Base-by-base conservation (phyloP, 306 rosid species). In the Ziziphus jujuba region DNA sequence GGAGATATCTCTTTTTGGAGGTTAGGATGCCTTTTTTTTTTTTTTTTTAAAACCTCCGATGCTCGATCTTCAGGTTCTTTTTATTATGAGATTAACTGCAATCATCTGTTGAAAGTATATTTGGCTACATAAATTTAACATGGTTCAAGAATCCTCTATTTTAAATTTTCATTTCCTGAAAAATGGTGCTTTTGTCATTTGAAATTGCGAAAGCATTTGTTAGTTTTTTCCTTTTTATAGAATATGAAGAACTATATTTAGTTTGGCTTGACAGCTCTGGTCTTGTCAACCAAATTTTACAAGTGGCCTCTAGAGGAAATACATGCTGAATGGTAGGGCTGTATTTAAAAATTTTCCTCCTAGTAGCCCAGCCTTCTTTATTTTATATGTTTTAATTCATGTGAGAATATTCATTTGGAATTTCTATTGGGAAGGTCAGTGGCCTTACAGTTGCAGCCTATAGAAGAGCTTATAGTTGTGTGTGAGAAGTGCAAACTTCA, bases 1-100 rank as follows among this genome's bases (percentile, higher is more conserved):
- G 79, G 99, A 91, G 77, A 68, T 31, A 16, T 86, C 99, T 72
- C 87, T 85, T 54, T 87, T 87, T 77, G 88, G 88, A 88, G 99
- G 99, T 95, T 61, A 79, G 97, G 65, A 68, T 78, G 67, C 72
- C 58, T 40, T 40, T 81, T 61, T 50, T 28, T 28, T 28, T n/a
- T n/a, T n/a, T n/a, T n/a, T n/a, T n/a, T n/a, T n/a, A n/a, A n/a
- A n/a, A 61, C 54, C 63, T 63, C 74, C 43, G 51, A 47, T 56
- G 28, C 45, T 67, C 72, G 17, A 52, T 24, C 0, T 69, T 62
- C 53, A 35, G 58, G 16, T 66, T 47, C 77, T 64, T 54, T 28
- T 34, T 59, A 7, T 40, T 34, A 15, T 59, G 65, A 50, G 54
- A 35, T 54, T 20, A 51, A 54, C 54, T 55, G 51, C 62, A 23